phyloP scores from a whole-genome alignment of 2,329 filamentous ascomycete genomes.

The Hypomyces rosellus region DNA sequence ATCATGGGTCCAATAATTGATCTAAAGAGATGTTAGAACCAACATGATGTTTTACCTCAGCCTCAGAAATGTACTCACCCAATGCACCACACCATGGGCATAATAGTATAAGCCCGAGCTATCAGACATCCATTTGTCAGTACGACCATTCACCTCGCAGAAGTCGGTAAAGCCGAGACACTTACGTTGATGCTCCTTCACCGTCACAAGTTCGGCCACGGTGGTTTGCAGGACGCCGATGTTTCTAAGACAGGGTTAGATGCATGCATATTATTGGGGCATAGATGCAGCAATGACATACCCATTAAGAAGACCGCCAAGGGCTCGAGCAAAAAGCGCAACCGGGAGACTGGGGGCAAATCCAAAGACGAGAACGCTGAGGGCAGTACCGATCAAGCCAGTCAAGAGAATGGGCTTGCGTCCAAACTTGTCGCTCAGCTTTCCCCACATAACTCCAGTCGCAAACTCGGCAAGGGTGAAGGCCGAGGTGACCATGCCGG shows the following conservation, averaged over 20 bases:
- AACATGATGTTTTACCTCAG: not conserved
- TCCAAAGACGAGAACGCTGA: constrained; percentile 90
- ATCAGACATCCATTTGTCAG: constrained; percentile 19
- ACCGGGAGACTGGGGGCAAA: constrained; percentile 77
- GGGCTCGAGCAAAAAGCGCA: constrained; percentile 77
- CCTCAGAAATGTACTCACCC: constrained; percentile 48
- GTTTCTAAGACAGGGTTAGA: constrained; percentile 50
- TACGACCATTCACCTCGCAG: not conserved
- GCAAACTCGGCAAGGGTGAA: constrained; percentile 96
- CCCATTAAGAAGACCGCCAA: constrained; percentile 91
- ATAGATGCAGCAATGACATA: constrained; percentile 37
- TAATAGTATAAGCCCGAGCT: constrained; percentile 92
- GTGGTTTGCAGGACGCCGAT: constrained; percentile 94
- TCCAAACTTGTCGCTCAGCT: constrained; percentile 83
- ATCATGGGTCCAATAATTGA: constrained; percentile 90
- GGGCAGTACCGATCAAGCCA: constrained; percentile 81
- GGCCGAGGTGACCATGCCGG: constrained; percentile 90
- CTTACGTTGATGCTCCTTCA: constrained; percentile 87
- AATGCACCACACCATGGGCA: constrained; percentile 97
- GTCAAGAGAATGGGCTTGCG: constrained; percentile 87
- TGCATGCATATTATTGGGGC: not conserved
- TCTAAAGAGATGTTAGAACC: constrained; percentile 38
- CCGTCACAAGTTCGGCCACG: constrained; percentile 85
- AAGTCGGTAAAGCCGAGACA: constrained; percentile 12
- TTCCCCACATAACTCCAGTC: constrained; percentile 87